phyloP scores from a whole-genome alignment of 2,329 filamentous ascomycete genomes.

The Daldinia sp. region DNA sequence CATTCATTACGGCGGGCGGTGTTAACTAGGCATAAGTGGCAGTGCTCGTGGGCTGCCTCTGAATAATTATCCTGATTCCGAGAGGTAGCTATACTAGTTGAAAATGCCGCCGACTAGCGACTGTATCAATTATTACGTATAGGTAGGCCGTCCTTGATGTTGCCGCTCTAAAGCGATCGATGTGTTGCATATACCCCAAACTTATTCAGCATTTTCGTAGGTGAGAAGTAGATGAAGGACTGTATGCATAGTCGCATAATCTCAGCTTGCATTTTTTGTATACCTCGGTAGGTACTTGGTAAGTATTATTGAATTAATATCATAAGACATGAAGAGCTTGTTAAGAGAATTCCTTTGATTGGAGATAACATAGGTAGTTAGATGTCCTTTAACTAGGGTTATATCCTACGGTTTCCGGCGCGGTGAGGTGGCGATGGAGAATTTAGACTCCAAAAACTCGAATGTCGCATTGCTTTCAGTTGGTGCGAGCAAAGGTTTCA shows the following conservation, averaged over 20 bases:
- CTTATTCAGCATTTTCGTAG: slow-evolving; percentile 19
- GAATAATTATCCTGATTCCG: background rate
- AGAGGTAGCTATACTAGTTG: background rate
- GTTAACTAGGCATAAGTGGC: background rate
- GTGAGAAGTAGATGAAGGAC: slow-evolving; percentile 20
- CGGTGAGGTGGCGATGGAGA: background rate
- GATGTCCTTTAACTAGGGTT: background rate
- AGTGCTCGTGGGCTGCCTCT: background rate
- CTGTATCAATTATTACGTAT: background rate
- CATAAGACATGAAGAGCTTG: background rate
- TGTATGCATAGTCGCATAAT: slow-evolving; percentile 2
- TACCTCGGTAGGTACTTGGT: background rate
- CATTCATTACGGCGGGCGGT: background rate
- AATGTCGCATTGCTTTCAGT: background rate
- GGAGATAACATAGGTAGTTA: background rate
- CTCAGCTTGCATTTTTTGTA: slow-evolving; percentile 6
- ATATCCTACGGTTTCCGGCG: background rate
- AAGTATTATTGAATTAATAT: too few relatives aligned
- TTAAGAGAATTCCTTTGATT: background rate
- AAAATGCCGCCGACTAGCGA: background rate
- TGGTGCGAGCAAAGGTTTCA: background rate
- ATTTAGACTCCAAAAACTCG: background rate
- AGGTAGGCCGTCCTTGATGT: slow-evolving; percentile 22
- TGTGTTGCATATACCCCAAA: slow-evolving; percentile 8
- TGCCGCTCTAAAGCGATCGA: slow-evolving; percentile 20